Conservation (phyloP, 1,284 basidiomycete species). For the Rhizoctonia solani region DNA sequence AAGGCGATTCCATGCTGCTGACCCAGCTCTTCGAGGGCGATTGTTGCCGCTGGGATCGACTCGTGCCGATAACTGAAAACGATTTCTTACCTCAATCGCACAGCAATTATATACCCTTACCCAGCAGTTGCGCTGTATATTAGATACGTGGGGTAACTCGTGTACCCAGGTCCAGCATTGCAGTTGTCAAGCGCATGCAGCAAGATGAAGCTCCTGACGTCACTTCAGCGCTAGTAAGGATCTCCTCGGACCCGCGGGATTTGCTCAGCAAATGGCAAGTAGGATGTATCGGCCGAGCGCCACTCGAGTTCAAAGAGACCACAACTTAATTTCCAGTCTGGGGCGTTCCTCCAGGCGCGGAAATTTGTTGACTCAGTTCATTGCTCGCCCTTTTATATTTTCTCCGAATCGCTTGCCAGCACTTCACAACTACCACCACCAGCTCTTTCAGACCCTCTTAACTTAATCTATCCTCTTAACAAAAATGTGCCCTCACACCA, state of each 20-base stretch:
- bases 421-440: constrained; percentile 32
- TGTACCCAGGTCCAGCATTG: neutral
- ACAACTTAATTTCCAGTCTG: constrained; percentile 12
- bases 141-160: constrained; percentile 37
- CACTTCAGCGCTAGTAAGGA: neutral
- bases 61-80: constrained; percentile 62
- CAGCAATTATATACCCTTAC: constrained; percentile 38
- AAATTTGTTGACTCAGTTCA: constrained; percentile 34
- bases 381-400: constrained; percentile 24
- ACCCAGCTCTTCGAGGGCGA: constrained; percentile 57
- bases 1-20: constrained; percentile 57
- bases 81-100: too few relatives aligned
- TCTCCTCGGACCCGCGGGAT: neutral
- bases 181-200: neutral
- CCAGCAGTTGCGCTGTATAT: constrained; percentile 44
- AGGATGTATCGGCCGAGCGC: constrained; percentile 27
- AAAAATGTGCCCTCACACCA: constrained; percentile 70
- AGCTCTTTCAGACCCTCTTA: constrained; percentile 33
- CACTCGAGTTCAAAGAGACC: constrained; percentile 8
- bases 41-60: constrained; percentile 71
- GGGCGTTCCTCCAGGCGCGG: constrained; percentile 14
- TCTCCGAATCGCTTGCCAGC: constrained; percentile 20
- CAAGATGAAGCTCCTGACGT: neutral
- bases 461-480: constrained; percentile 36
- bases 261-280: neutral